phyloP scores from a whole-genome alignment of 768 basidiomycete genomes.

The Boletus insuetus region DNA sequence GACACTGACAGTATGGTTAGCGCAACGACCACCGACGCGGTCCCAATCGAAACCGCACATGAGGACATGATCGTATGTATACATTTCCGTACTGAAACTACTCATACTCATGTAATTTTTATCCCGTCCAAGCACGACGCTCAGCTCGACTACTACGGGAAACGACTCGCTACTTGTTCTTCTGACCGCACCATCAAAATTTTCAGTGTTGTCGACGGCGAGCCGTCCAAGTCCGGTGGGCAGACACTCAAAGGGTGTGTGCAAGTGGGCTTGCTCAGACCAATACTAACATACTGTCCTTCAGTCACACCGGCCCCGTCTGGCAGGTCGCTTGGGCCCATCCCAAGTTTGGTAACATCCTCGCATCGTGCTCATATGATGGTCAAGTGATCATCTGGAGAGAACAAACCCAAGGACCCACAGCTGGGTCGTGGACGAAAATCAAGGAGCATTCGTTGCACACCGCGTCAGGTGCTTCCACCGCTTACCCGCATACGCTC shows the following conservation, averaged over 20 bases:
- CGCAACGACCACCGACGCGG: slow-evolving; percentile 60
- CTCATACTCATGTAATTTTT: not conserved
- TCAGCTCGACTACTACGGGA: slow-evolving; percentile 96
- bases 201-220: slow-evolving; percentile 91
- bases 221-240: slow-evolving; percentile 62
- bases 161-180: slow-evolving; percentile 94
- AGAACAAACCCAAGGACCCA: slow-evolving; percentile 59
- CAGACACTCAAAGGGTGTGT: slow-evolving; percentile 82
- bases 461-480: slow-evolving; percentile 80
- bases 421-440: slow-evolving; percentile 76
- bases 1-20: no score
- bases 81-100: not conserved
- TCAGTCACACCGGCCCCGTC: slow-evolving; percentile 92
- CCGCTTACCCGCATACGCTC: not conserved
- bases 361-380: slow-evolving; percentile 98
- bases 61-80: slow-evolving; percentile 92
- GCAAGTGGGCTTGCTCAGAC: not conserved
- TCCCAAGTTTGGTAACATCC: slow-evolving; percentile 93
- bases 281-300: not conserved
- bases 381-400: slow-evolving; percentile 99
- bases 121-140: slow-evolving; percentile 79
- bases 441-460: slow-evolving; percentile 96
- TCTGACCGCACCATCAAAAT: slow-evolving; percentile 94
- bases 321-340: slow-evolving; percentile 99
- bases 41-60: slow-evolving; percentile 92